Base-by-base conservation (phyloP, 768 basidiomycete genomes). In the Leccinum imitatum region DNA sequence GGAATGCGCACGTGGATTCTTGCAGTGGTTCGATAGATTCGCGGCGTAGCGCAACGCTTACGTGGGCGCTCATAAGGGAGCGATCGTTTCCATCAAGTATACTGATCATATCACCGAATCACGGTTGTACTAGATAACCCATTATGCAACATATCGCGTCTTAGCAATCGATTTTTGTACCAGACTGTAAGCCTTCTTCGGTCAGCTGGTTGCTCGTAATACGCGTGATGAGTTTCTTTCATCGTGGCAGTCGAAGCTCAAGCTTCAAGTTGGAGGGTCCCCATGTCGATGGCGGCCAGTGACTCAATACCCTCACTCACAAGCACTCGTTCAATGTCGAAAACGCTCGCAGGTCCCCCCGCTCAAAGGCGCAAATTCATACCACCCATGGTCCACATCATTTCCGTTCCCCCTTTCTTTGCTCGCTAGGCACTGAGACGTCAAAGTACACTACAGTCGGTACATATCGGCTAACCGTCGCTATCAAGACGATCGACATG, bases 1-100 rank as follows among this genome's bases (percentile, higher is more conserved):
- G 64, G 80, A 85, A 56, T 81, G 82, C 7, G 84, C 84, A 3
- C 75, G 78, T 2, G 78, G 79, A 41, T 74, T 84, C 50, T 69
- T 81, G 27, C 67, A 66, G 3, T 86, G 84, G 83, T 85, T 85
- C 65, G 69, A 75, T 53, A 71, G 83, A 33, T 84, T 86, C 48
- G 61, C 65, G 2, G 63, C 58, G 30, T 69, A 65, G 53, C 52
- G 19, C 41, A n/a, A 35, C 53, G 33, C 37, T 37, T 31, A 37
- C 39, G 52, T 27, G 53, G 56, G n/a, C 23, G 9, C n/a, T n/a
- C 30, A 46, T 25, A 27, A 37, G 56, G 15, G 27, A 35, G 14
- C 4, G 21, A 23, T 27, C 30, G 31, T 50, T 23, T 30, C 25
- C 39, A 5, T 46, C 58, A 17, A 44, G n/a, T 44, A 35, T 35